phyloP scores from a whole-genome alignment of 495 filamentous ascomycete species.

The Friedmanniomyces endolithicus region DNA sequence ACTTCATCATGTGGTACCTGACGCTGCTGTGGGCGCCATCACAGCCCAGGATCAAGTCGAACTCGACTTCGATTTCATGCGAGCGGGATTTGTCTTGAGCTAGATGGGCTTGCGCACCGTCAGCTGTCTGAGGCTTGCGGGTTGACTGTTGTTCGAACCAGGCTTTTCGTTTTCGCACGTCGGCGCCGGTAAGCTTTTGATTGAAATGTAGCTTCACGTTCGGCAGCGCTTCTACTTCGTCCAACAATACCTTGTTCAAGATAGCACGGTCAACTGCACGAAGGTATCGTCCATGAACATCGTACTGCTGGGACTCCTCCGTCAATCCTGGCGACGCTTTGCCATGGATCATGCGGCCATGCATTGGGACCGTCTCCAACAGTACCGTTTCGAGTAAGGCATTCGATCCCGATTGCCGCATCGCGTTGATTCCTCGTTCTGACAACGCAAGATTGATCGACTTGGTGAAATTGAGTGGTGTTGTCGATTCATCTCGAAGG shows the following conservation, averaged over 20 bases:
- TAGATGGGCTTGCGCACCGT: conserved; percentile 10
- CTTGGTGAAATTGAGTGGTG: conserved; percentile 87
- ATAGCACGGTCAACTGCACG: conserved; percentile 60
- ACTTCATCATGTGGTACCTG: conserved; percentile 91
- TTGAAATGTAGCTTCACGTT: conserved; percentile 89
- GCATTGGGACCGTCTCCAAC: conserved; percentile 74
- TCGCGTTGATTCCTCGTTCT: conserved; percentile 82
- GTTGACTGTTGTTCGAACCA: conserved; percentile 58
- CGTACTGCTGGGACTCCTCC: conserved; percentile 75
- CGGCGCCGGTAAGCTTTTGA: conserved; percentile 77
- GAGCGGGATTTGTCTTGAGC: conserved; percentile 22
- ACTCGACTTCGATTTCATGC: conserved; percentile 57
- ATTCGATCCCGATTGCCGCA: conserved; percentile 50
- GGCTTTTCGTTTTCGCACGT: conserved; percentile 63
- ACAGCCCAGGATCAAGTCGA: conserved; percentile 89
- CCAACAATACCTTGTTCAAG: conserved; percentile 76
- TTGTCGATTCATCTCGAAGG: conserved; percentile 69
- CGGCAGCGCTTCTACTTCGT: conserved; percentile 65
- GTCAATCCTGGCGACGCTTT: conserved; percentile 48
- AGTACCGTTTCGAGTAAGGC: conserved; percentile 63
- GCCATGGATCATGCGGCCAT: conserved; percentile 94
- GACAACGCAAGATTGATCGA: conserved; percentile 96
- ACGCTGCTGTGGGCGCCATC: conserved; percentile 89
- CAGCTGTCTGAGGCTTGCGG: conserved; percentile 8
- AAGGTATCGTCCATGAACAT: conserved; percentile 66